Evolutionary conservation across 2,329 filamentous ascomycete genomes (phyloP), one percentile per base, ranked within the genome.

Genomic region (Sporothrix curviconia): DNA sequence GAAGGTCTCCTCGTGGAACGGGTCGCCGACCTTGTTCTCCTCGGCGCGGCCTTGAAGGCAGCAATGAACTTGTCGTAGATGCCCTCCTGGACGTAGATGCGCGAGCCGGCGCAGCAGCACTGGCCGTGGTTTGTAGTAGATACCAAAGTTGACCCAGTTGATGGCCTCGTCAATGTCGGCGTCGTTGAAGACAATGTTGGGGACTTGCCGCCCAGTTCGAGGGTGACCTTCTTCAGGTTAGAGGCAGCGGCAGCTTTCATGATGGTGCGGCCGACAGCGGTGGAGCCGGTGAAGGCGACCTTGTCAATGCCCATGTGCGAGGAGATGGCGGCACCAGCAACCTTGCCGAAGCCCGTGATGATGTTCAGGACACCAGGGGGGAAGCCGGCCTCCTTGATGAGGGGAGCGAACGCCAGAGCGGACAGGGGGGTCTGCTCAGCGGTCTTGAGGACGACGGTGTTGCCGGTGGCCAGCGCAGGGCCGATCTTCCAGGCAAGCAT

Each of bases 61-160:
- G 80, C 78, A 54, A 95, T 73, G 75, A 95, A 95, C 78, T 90
- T 86, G 77, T 95, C 90, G 77, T 94, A 92, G 73, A 95, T 87
- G 61, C 79, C 78, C 68, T 94, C 89, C 72, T 95, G 89, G 55
- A 95, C 90, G 74, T 90, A 92, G 71, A 95, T 82, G 68, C 90
- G 86, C 61, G 87, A 90, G 64, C 88, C 88, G 61, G 89, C 89
- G 69, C 87, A 90, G 77, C 81, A 84, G 74, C 75, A 78, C 71
- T 84, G 81, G 66, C 81, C 82, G 70, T 84, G 81, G 77, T 84
- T n/a, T 84, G 74, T 70, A 84, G 75, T 82, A 84, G 68, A 85
- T 83, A 61, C 81, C 82, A 62, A 82, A 82, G 77, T 89, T 90
- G 76, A 87, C 86, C 86, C 87, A 90, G 59, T 83, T 83, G 71